phyloP scores from a whole-genome alignment of 768 basidiomycete species.

The Boletus speciosus region DNA sequence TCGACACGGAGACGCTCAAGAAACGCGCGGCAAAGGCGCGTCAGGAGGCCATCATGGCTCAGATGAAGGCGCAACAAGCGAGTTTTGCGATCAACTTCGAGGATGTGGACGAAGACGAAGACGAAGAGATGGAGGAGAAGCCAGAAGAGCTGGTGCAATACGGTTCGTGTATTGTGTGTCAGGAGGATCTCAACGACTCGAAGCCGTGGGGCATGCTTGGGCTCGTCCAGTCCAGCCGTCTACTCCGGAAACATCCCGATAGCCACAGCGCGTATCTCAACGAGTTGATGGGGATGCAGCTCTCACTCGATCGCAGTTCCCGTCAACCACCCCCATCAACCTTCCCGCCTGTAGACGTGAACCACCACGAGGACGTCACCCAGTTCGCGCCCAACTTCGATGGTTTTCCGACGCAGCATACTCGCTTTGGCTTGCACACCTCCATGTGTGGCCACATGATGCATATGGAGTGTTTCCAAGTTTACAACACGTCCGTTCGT shows the following conservation, averaged over 20 bases:
- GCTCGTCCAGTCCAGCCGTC: constrained; percentile 81
- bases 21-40: constrained; percentile 84
- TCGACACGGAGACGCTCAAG: constrained; percentile 65
- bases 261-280: constrained; percentile 57
- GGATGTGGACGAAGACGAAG: constrained; percentile 69
- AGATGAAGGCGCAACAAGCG: constrained; percentile 92
- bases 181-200: constrained; percentile 78
- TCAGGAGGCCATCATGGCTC: constrained; percentile 92
- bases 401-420: constrained; percentile 65
- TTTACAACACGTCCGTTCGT: constrained; percentile 82
- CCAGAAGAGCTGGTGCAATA: constrained; percentile 53
- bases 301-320: constrained; percentile 60
- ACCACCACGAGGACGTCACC: constrained; percentile 27
- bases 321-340: constrained; percentile 30
- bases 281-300: constrained; percentile 62
- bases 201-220: constrained; percentile 84
- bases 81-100: constrained; percentile 79
- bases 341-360: constrained; percentile 30
- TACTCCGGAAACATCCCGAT: constrained; percentile 77
- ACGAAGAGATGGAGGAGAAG: constrained; percentile 44
- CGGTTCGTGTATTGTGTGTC: constrained; percentile 97
- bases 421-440: constrained; percentile 80
- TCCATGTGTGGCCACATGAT: constrained; percentile 96
- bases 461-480: constrained; percentile 93
- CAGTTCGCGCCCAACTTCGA: constrained; percentile 63